phyloP scores from a whole-genome alignment of 352 stramenopile genomes.

The Phytophthora ramorum region DNA sequence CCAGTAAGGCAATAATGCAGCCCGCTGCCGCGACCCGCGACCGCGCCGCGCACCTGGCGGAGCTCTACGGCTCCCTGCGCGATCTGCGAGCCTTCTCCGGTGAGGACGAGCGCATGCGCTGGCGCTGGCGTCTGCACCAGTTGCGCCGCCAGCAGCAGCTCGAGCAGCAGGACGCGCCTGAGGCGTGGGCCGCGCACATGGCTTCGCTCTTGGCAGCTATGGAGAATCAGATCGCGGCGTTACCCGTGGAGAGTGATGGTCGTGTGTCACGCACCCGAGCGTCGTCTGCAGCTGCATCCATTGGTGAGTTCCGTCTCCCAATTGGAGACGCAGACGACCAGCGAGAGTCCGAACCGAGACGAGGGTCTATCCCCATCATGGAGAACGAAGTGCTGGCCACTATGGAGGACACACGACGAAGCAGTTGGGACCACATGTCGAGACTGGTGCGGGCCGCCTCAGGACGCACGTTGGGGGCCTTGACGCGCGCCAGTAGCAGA shows the following conservation, averaged over 20 bases:
- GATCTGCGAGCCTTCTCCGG: constrained; percentile 26
- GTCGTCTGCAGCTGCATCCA: constrained; percentile 21
- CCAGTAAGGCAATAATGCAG: constrained; percentile 11
- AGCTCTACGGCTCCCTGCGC: constrained; percentile 34
- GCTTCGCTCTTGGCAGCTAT: constrained; percentile 37
- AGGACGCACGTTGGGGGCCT: constrained; percentile 34
- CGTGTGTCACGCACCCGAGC: constrained; percentile 8
- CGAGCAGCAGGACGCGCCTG: constrained; percentile 27
- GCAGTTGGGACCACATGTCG: constrained; percentile 42
- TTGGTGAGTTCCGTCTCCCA: constrained; percentile 33
- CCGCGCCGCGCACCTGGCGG: constrained; percentile 28
- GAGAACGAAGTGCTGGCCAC: constrained; percentile 34
- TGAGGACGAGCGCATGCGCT: constrained; percentile 49
- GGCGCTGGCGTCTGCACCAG: constrained; percentile 46
- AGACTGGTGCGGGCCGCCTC: constrained; percentile 39
- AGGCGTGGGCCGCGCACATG: constrained; percentile 30
- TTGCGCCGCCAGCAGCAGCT: constrained; percentile 42
- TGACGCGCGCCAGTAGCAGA: constrained; percentile 25
- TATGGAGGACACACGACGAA: constrained; percentile 26
- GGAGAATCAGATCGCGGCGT: constrained; percentile 38
- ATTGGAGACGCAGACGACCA: constrained; percentile 22
- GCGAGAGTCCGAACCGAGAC: constrained; percentile 13
- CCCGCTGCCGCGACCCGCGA: constrained; percentile 17
- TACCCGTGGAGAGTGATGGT: constrained; percentile 35
- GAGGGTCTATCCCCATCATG: constrained; percentile 47